A percentile compares a stretch with the other conserved stretches of the same genome.
Conservation (phyloP, 139 green algal species). For the Chlorella vulgaris region DNA sequence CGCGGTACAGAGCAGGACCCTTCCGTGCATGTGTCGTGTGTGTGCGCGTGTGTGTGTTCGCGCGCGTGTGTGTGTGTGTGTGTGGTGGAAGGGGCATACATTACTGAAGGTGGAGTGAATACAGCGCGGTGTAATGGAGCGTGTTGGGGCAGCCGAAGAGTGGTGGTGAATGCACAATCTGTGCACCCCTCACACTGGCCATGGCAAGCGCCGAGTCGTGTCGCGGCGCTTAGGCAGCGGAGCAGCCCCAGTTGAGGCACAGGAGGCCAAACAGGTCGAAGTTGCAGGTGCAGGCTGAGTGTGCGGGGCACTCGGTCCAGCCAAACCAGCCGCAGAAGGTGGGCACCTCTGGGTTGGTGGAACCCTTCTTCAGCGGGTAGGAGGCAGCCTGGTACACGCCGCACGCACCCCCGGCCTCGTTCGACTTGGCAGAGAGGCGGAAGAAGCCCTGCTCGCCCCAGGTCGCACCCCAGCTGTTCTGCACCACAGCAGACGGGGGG, state of each 20-base stretch:
- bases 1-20: too few species aligned
- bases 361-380: conserved; percentile 74
- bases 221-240: conserved; percentile 1
- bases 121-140: too few species aligned
- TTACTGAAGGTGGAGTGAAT: too few species aligned
- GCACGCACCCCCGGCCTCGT: conserved; percentile 53
- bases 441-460: conserved; percentile 87
- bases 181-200: too few species aligned
- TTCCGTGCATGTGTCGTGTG: too few species aligned
- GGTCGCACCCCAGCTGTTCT: conserved; percentile 90
- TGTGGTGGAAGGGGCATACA: too few species aligned
- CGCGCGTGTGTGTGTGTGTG: too few species aligned
- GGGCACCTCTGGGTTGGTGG: conserved; percentile 46
- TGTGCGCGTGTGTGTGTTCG: too few species aligned
- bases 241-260: conserved; percentile 48
- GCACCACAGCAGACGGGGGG: conserved; percentile 79
- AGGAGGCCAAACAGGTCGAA: conserved; percentile 43
- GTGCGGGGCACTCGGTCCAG: conserved; percentile 37
- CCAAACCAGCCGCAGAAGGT: conserved; percentile 51
- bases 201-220: background rate
- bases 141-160: too few species aligned
- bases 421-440: conserved; percentile 51
- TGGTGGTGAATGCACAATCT: too few species aligned
- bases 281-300: conserved; percentile 40
- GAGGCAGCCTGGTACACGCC: conserved; percentile 66